Evolutionary conservation across 805 yeast genomes (phyloP), one percentile per base, ranked within the genome.

Genomic region (Suhomyces sp.): DNA sequence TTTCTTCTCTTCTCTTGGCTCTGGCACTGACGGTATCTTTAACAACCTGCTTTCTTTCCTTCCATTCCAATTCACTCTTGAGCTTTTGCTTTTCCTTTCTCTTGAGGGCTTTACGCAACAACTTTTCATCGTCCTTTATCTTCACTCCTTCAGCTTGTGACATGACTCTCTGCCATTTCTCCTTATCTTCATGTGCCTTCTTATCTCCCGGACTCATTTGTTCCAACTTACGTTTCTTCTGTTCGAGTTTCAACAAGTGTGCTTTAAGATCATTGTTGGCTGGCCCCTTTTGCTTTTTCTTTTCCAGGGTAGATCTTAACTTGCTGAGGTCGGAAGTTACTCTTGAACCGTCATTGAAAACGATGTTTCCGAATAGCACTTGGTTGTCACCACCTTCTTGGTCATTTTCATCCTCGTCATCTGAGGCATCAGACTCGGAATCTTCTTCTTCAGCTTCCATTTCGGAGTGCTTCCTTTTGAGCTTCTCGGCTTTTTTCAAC

Each of bases 11-110:
- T 77, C 94, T 87, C 74, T 90, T 89, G 56, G 81, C 84, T 62
- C 87, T 86, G 15, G 86, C 88, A 46, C 84, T 79, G 48, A 87
- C 85, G 37, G 86, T 84, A 59, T 85, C 88, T 53, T 82, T 82
- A 12, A 94, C 97, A 35, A 79, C 79, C 60, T 85, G 87, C 66
- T 88, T 86, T 58, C 99, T 82, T 48, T 93, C 97, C 57, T 75
- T 80, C 99, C 99, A 94, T 69, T 93, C 96, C 48, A 83, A 75
- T 62, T 90, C 96, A 52, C 96, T 86, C 75, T 85, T 89, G 63
- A 88, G 81, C 76, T 94, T 94, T 64, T 80, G 79, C 55, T 87
- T 83, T 60, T 89, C 93, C 65, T 90, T 89, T 60, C 87, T 80
- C 73, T 87, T 91, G 55, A 93, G 69, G 2, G 97, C 89, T 68